Base-by-base conservation (phyloP, 208 protist genomes). In the Leishmania arabica region DNA sequence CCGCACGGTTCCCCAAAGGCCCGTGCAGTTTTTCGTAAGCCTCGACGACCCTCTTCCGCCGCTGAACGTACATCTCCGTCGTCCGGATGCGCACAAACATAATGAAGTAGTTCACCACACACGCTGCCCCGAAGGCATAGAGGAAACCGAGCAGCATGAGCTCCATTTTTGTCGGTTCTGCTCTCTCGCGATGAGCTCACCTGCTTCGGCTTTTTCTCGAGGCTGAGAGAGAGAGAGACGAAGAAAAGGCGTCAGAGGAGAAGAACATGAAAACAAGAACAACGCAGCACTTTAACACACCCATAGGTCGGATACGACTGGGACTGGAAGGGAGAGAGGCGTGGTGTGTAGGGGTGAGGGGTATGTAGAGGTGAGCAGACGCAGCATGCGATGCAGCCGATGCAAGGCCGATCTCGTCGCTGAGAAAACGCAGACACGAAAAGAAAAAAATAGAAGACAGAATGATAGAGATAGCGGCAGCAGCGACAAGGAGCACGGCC, bases 91-190 rank as follows among this genome's bases (percentile, higher is more conserved):
- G 84, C 56, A 79, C 72, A 1, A 74, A 81, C 86, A 92, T 86
- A 37, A 92, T 45, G 69, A 88, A 49, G 73, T 82, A 88, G 78
- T 85, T 89, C 9, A 79, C 2, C 65, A 90, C 53, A 68, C 79
- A 85, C 60, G 86, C 84, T 64, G 76, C 66, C 66, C 73, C 87
- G 51, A 92, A 90, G 72, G 79, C 86, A 71, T 90, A 92, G 49
- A 89, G 31, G 31, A 88, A 66, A 17, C 77, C 69, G 37, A 89
- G 66, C 11, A 88, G 24, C 15, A 86, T 13, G 37, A 88, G 21
- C 47, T 37, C 53, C 80, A 91, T 85, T 8, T 8, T 77, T 42
- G 9, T 11, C 5, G 31, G 6, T 31, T 17, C 40, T 0, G 13
- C 17, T n/a, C 27, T 8, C 64, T 45, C 17, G 27, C 34, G 27